A percentile compares a stretch with the other conserved stretches of the same genome.
phyloP scores from a whole-genome alignment of 352 stramenopile genomes.

The Phytophthora pini region DNA sequence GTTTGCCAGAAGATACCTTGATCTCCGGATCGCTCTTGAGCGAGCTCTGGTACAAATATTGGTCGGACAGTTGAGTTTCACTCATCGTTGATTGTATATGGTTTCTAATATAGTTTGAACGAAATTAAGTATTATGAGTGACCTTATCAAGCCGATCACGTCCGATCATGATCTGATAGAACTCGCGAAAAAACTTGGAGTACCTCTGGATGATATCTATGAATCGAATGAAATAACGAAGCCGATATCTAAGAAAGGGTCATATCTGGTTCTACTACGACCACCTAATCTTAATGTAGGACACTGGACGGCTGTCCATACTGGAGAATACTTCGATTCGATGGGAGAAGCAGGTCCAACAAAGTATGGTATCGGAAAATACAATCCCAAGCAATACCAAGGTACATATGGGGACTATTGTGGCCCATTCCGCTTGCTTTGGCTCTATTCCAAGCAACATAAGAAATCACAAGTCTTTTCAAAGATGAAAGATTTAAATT shows the following conservation, averaged over 20 bases:
- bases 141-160: conserved; percentile 9
- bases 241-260: not conserved
- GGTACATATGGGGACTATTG: conserved; percentile 17
- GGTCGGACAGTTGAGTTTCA: conserved; percentile 20
- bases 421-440: conserved; percentile 14
- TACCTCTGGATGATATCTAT: conserved; percentile 11
- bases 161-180: conserved; percentile 16
- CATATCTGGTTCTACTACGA: conserved; percentile 20
- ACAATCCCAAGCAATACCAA: conserved; percentile 27
- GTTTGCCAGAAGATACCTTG: not conserved
- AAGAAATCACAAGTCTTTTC: conserved; percentile 14
- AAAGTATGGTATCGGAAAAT: conserved; percentile 12
- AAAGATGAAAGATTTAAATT: conserved; percentile 25
- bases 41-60: conserved; percentile 16
- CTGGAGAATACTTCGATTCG: conserved; percentile 20
- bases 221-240: conserved; percentile 21
- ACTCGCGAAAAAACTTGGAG: conserved; percentile 4
- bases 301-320: conserved; percentile 15
- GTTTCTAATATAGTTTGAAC: conserved; percentile 9
- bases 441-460: conserved; percentile 24
- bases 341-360: conserved; percentile 25
- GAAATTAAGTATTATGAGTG: conserved; percentile 14
- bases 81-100: conserved; percentile 15
- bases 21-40: not conserved
- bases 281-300: conserved; percentile 11